Base-by-base conservation (phyloP, 1,139 yeast species). In the Protomyces arabidopsidicola region DNA sequence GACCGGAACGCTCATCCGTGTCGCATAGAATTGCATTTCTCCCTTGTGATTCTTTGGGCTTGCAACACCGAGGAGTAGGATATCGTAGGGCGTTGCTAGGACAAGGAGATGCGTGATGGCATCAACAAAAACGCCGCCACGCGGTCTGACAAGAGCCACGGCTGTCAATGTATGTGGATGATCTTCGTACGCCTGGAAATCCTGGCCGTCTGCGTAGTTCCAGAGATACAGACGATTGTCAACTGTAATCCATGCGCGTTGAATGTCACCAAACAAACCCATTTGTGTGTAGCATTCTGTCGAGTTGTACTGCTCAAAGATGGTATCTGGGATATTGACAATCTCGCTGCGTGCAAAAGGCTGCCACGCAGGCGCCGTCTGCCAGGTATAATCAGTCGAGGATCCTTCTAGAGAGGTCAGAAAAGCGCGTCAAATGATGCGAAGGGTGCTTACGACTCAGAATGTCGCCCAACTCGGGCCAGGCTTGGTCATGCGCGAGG, bases 181-280 rank as follows among this genome's bases (percentile, higher is more conserved):
- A 70, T 88, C 95, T 72, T 90, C 97, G 65, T 91, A 87, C 5
- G 90, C 84, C 69, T 86, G 84, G 71, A 86, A 88, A 68, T 88
- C 95, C 12, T 84, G 77, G 14, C 87, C 78, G 58, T 84, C 84
- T 67, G 77, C 78, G 72, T 84, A 86, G 72, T 87, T 86, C 98
- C 98, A 93, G 45, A 95, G 80, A 48, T 88, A 83, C 70, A 95
- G 79, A 71, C 87, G 85, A 71, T 87, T 87, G 73, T 90, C 98
- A 50, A 87, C 84, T 1, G 89, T 84, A 55, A 91, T 82, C 98
- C 98, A 93, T 8, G 93, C 85, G 67, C 97, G 82, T 67, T 85
- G 84, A 51, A 93, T 82, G 66, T 87, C 91, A 0, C 93, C 84
- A 69, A 93, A 86, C 57, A 91, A 76, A 8, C 98, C 98, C 84